Evolutionary conservation across 176 grass and related monocot genomes (phyloP).

Genomic region (Puya raimondii): DNA sequence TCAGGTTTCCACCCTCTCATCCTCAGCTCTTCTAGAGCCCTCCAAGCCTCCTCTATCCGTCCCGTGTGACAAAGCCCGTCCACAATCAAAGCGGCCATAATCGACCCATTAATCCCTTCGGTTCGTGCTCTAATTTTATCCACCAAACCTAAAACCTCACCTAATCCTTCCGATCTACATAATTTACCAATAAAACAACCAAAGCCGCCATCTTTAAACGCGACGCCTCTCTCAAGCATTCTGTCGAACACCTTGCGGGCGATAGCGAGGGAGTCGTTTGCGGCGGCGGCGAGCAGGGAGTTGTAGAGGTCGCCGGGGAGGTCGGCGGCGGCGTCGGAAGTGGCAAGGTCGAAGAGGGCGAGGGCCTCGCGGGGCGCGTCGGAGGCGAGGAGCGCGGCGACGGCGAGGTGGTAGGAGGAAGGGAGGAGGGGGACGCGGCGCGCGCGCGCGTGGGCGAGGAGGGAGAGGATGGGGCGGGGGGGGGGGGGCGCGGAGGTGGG

Average conservation of each 20-base stretch:
- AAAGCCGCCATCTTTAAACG: constrained; percentile 46
- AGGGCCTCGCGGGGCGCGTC: neutral
- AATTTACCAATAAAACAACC: constrained; percentile 45
- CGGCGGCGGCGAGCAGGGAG: constrained; percentile 38
- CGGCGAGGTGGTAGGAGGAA: constrained; percentile 5
- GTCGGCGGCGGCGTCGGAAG: neutral
- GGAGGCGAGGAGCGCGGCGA: neutral
- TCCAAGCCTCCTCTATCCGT: constrained; percentile 61
- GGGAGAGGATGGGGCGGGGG: constrained; percentile 7
- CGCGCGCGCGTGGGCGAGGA: neutral
- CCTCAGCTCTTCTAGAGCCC: constrained; percentile 47
- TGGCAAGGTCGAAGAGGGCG: neutral
- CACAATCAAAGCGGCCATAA: constrained; percentile 41
- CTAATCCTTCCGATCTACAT: constrained; percentile 22
- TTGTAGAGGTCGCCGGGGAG: constrained; percentile 37
- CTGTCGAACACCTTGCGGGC: constrained; percentile 53
- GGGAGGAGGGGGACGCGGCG: constrained; percentile 6
- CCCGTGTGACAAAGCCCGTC: constrained; percentile 42
- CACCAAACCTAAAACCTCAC: constrained; percentile 26
- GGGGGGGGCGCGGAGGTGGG: neutral
- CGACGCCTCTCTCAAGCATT: constrained; percentile 31
- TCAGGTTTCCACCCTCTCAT: constrained; percentile 51
- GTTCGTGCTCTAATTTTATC: constrained; percentile 13
- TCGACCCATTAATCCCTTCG: constrained; percentile 31
- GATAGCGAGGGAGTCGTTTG: constrained; percentile 23